Conservation (phyloP, 2,329 filamentous ascomycete genomes). For the Blastomyces parvus region DNA sequence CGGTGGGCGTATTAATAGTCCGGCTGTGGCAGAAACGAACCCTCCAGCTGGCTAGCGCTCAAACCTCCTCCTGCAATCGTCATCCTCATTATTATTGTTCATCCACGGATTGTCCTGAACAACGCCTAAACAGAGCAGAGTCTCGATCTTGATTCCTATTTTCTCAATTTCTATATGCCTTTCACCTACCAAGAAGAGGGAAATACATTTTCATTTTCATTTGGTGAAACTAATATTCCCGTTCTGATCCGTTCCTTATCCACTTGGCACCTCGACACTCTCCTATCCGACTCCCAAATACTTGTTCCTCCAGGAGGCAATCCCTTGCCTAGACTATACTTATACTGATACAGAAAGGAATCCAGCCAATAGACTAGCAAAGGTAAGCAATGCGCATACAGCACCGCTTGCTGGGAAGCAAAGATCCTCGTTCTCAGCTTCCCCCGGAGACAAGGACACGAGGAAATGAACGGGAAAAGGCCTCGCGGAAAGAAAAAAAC, state of each 20-base stretch:
- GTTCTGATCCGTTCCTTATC: not conserved
- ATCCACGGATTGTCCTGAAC: not conserved
- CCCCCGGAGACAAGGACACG: not conserved
- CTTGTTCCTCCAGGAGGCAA: not conserved
- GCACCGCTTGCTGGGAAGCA: not conserved
- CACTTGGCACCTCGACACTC: not conserved
- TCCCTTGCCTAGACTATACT: not conserved
- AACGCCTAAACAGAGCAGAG: not conserved
- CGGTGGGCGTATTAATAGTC: not conserved
- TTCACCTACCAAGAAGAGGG: not conserved
- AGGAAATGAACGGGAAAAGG: not conserved
- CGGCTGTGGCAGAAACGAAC: not conserved
- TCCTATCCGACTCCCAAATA: not conserved
- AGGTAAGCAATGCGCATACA: constrained; percentile 7
- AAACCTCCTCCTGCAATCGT: not conserved
- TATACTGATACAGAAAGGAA: not conserved
- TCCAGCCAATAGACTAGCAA: not conserved
- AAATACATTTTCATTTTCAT: not conserved
- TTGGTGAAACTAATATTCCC: not conserved
- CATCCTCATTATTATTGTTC: not conserved
- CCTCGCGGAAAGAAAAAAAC: not conserved
- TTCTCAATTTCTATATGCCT: not conserved
- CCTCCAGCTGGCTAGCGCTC: not conserved
- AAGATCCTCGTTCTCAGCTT: constrained; percentile 2
- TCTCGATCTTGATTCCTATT: not conserved